Evolutionary conservation across 129 eudicot species (phyloP).

Genomic region (Apium graveolens): DNA sequence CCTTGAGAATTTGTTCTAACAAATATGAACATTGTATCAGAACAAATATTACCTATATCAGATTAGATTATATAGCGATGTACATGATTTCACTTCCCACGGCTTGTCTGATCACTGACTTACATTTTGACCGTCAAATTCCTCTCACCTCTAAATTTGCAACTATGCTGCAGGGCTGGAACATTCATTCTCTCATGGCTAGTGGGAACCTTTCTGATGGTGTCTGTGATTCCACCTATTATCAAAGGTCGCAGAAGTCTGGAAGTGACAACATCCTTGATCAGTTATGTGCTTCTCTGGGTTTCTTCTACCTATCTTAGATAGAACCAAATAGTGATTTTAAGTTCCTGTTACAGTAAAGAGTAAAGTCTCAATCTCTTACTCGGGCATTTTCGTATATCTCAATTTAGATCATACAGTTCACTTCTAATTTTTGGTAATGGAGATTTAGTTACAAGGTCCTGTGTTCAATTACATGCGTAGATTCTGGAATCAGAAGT

Average conservation of each 20-base stretch:
- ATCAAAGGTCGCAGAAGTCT: constrained; percentile 82
- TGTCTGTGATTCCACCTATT: constrained; percentile 75
- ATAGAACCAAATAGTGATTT: constrained; percentile 23
- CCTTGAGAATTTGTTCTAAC: neutral
- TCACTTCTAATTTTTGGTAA: constrained; percentile 5
- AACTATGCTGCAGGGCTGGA: constrained; percentile 62
- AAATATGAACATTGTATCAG: neutral
- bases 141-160: constrained; percentile 4
- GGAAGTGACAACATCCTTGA: constrained; percentile 88
- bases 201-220: constrained; percentile 89
- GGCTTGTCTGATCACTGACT: neutral
- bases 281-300: constrained; percentile 86
- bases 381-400: neutral
- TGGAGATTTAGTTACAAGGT: constrained; percentile 8
- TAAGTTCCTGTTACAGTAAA: constrained; percentile 14
- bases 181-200: constrained; percentile 76
- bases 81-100: neutral
- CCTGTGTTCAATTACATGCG: neutral
- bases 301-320: constrained; percentile 89
- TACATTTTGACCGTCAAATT: neutral
- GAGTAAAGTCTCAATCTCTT: constrained; percentile 8
- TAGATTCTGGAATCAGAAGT: neutral
- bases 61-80: neutral
- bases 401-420: neutral
- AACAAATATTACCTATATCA: neutral